These are phyloP conservation scores for Plasmodium yoelii DNA, from an alignment of 169 alveolate genomes.

Conservation along the genomic window DNA sequence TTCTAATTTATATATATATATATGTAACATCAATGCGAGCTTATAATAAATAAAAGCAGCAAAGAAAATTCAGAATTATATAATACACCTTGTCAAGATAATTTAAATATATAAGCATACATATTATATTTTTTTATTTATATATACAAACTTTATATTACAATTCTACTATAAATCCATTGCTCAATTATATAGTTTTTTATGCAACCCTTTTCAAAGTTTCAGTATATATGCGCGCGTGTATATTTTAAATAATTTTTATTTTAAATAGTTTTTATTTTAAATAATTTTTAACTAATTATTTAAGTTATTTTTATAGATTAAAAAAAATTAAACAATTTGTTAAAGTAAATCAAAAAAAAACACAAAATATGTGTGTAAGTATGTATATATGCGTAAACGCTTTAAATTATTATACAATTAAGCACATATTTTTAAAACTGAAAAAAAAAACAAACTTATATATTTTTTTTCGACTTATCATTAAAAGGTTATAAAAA, in stretches of 20 bases:
- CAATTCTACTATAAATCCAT: background rate
- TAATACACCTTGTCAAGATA: slow-evolving; percentile 33
- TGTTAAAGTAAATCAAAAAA: slow-evolving; percentile 2
- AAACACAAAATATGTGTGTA: background rate
- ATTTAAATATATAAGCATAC: slow-evolving; percentile 18
- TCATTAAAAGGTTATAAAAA: background rate
- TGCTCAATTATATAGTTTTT: slow-evolving; percentile 21
- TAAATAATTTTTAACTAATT: slow-evolving; percentile 58
- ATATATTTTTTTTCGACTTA: background rate
- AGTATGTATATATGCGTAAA: background rate
- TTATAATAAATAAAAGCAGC: background rate
- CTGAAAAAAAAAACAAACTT: background rate
- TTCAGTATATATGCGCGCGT: slow-evolving; percentile 66
- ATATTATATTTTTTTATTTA: background rate
- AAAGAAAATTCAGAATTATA: slow-evolving; percentile 7
- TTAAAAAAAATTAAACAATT: slow-evolving; percentile 4
- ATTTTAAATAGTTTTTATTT: slow-evolving; percentile 46
- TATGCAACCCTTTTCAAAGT: slow-evolving; percentile 42
- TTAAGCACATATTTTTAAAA: no score
- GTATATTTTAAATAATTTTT: slow-evolving; percentile 63
- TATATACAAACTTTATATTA: background rate
- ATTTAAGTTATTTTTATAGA: slow-evolving; percentile 34
- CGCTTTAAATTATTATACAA: no score
- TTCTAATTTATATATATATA: background rate
- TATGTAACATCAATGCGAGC: background rate